Base-by-base conservation (phyloP, 2,329 filamentous ascomycete species). In the Alternaria arbusti region DNA sequence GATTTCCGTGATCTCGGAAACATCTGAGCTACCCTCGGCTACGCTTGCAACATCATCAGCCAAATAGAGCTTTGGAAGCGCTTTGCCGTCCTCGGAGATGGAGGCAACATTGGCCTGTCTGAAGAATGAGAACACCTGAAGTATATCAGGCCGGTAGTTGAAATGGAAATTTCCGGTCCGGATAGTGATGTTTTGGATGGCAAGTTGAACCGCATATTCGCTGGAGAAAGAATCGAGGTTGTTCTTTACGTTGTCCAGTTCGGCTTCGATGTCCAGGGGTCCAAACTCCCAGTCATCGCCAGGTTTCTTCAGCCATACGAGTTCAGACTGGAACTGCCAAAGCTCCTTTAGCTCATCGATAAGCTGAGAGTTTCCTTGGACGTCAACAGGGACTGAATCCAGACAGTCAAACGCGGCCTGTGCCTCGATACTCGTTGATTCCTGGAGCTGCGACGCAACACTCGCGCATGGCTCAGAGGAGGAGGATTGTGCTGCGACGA, bases 151-250 rank as follows among this genome's bases (percentile, higher is more conserved):
- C 10, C 11, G 11, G 40, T 74, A 75, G 55, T 73, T 72, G 59
- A 73, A 73, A 36, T 77, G 73, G 50, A 65, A 74, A 46, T 77
- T 74, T 15, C 72, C 70, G 2, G 69, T 71, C 11, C 65, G 65
- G 11, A 69, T 63, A 1, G 71, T 71, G 32, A 77, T 70, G 43
- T 70, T 64, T 32, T 73, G 66, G 20, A 77, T 74, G 11, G 71
- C 79, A 13, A 71, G 55, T 58, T 82, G 78, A 13, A 81, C 76
- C 6, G 77, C 75, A 54, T 79, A 82, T 63, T 82, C 80, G 46
- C 74, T 80, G 4, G 61, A 36, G 58, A 30, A 73, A 4, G 72
- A 64, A n/a, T 66, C 70, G 45, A 81, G 70, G 22, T 70, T 73
- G 15, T 63, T 64, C 44, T 71, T 67, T 30, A 82, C 71, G 2